Evolutionary conservation across 192 early-diverging fungal genomes (phyloP).

Genomic region (Entomortierella beljakovae): DNA sequence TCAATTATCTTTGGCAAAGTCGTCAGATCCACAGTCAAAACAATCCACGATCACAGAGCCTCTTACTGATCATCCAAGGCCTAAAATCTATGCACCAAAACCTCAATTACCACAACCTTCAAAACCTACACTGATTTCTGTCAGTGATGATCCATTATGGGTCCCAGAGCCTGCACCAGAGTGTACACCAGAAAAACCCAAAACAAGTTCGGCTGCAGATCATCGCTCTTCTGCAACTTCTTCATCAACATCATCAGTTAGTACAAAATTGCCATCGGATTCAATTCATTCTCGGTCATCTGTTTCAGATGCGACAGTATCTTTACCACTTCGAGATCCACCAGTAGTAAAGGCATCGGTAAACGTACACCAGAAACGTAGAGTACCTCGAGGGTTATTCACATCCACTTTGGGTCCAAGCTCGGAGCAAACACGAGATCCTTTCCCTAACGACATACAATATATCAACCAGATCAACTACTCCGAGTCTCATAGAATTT

Average conservation of each 20-base stretch:
- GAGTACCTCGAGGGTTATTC: constrained; percentile 40
- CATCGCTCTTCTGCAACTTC: not conserved
- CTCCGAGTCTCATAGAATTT: not conserved
- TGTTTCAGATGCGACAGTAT: not conserved
- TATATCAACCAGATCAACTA: not conserved
- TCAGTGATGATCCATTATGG: constrained; percentile 28
- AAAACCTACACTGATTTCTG: constrained; percentile 3
- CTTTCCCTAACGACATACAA: not conserved
- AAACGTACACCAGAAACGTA: not conserved
- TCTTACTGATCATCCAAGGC: not conserved
- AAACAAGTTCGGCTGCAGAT: not conserved
- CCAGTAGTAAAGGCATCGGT: not conserved
- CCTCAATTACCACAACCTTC: not conserved
- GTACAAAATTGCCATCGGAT: constrained; percentile 12
- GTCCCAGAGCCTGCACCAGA: not conserved
- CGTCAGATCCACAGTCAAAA: not conserved
- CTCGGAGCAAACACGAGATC: not conserved
- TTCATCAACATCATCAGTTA: constrained; percentile 1
- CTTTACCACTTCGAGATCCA: not conserved
- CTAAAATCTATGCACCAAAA: not conserved
- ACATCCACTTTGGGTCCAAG: not conserved
- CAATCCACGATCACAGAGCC: not conserved
- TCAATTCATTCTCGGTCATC: not conserved
- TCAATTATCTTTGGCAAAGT: not conserved
- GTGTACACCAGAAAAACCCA: not conserved